A percentile compares a stretch with the other conserved stretches of the same genome.
Conservation (phyloP, 2,329 filamentous ascomycete species). For the Chalaropsis thielavioides region DNA sequence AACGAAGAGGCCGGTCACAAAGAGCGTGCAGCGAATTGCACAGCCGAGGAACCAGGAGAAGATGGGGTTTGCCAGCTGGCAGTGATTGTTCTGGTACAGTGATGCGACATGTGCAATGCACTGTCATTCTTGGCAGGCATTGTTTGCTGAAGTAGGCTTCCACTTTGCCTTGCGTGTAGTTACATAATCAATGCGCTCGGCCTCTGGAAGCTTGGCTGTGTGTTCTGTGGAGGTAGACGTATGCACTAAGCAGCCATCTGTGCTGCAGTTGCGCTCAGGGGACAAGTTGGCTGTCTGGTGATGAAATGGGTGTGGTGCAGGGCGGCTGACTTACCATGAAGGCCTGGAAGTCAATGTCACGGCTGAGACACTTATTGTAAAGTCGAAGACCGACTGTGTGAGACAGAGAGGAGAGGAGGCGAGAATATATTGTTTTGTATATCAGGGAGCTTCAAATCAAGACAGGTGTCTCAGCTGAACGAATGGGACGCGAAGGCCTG, state of each 20-base stretch:
- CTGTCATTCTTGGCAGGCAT: neutral
- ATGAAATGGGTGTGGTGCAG: neutral
- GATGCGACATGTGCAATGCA: neutral
- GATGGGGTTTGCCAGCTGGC: neutral
- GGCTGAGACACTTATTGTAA: neutral
- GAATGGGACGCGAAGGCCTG: neutral
- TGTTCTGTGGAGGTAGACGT: neutral
- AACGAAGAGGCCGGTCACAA: neutral
- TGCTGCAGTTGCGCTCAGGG: neutral
- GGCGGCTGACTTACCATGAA: neutral
- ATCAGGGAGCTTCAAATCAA: neutral
- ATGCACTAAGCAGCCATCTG: neutral
- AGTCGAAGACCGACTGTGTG: neutral
- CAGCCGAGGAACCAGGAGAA: neutral
- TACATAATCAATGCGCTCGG: neutral
- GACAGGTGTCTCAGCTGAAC: neutral
- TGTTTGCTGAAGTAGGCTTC: neutral
- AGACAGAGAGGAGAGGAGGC: neutral
- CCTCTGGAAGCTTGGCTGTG: neutral
- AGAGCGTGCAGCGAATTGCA: neutral
- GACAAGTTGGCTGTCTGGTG: neutral
- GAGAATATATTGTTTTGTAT: neutral
- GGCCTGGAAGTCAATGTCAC: neutral
- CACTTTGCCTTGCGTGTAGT: neutral
- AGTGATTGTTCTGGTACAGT: neutral